A percentile compares a stretch with the other conserved stretches of the same genome.
Conservation (phyloP, 2,329 filamentous ascomycete species). For the Xylaria sp. region DNA sequence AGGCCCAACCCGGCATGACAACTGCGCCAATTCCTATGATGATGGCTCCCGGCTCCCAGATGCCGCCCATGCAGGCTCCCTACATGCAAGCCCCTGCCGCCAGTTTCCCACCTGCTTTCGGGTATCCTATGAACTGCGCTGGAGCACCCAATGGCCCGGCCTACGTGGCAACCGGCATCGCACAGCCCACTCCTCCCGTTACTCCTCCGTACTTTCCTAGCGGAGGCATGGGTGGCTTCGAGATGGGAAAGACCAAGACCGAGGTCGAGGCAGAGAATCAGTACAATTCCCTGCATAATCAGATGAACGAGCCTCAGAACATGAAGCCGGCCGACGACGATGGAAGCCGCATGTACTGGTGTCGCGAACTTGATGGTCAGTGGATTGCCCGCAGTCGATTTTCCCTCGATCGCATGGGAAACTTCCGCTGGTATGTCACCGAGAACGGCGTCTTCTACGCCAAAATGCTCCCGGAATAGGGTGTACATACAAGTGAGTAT, state of each 20-base stretch:
- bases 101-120: slow-evolving; percentile 23
- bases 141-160: slow-evolving; percentile 15
- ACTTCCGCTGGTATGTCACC: slow-evolving; percentile 69
- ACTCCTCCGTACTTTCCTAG: slow-evolving; percentile 20
- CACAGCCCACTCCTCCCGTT: slow-evolving; percentile 27
- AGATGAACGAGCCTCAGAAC: slow-evolving; percentile 67
- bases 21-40: slow-evolving; percentile 43
- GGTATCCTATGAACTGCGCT: slow-evolving; percentile 27
- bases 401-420: slow-evolving; percentile 68
- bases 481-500: slow-evolving; percentile 35
- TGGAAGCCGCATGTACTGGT: slow-evolving; percentile 69
- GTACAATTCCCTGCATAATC: slow-evolving; percentile 61
- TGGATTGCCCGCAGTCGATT: slow-evolving; percentile 69
- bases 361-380: slow-evolving; percentile 69
- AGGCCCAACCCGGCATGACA: slow-evolving; percentile 42
- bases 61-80: slow-evolving; percentile 32
- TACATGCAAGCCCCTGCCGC: slow-evolving; percentile 13
- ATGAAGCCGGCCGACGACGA: slow-evolving; percentile 72
- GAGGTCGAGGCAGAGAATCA: slow-evolving; percentile 61
- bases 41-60: slow-evolving; percentile 38
- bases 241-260: slow-evolving; percentile 60
- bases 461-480: slow-evolving; percentile 60
- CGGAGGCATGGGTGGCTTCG: slow-evolving; percentile 28
- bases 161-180: slow-evolving; percentile 23
- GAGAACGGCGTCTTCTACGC: slow-evolving; percentile 71